Conservation (phyloP, 2,329 filamentous ascomycete genomes). For the Stemphylium lycopersici region DNA sequence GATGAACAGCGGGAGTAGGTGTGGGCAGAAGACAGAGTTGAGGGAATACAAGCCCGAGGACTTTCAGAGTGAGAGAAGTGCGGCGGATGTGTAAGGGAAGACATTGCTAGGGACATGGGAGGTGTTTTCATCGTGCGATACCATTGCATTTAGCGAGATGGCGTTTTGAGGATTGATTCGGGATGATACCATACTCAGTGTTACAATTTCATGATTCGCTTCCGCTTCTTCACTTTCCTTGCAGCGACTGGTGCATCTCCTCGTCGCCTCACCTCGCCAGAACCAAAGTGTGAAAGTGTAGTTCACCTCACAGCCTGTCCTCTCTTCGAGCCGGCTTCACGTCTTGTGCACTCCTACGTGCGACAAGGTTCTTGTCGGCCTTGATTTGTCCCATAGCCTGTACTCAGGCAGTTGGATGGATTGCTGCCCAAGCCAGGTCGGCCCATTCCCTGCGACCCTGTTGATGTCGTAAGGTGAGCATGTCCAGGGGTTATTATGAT, state of each 20-base stretch:
- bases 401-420: too few species aligned
- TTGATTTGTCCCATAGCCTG: too few species aligned
- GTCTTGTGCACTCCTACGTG: too few species aligned
- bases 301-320: too few species aligned
- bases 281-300: too few species aligned
- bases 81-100: conserved; percentile 6
- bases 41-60: conserved; percentile 34
- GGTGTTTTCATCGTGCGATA: conserved; percentile 14
- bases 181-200: conserved; percentile 17
- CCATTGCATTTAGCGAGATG: conserved; percentile 23
- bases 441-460: too few species aligned
- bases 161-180: conserved; percentile 13
- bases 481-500: neutral
- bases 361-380: too few species aligned
- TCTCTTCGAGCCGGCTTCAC: too few species aligned
- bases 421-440: too few species aligned
- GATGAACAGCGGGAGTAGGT: conserved; percentile 12
- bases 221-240: neutral
- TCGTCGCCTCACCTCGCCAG: neutral
- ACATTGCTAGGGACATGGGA: neutral
- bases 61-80: conserved; percentile 18
- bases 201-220: neutral
- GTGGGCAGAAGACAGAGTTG: conserved; percentile 16
- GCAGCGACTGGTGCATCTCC: neutral
- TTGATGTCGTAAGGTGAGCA: too few species aligned